phyloP scores from a whole-genome alignment of 306 rosid species.

The Pterocarpus macrocarpus region DNA sequence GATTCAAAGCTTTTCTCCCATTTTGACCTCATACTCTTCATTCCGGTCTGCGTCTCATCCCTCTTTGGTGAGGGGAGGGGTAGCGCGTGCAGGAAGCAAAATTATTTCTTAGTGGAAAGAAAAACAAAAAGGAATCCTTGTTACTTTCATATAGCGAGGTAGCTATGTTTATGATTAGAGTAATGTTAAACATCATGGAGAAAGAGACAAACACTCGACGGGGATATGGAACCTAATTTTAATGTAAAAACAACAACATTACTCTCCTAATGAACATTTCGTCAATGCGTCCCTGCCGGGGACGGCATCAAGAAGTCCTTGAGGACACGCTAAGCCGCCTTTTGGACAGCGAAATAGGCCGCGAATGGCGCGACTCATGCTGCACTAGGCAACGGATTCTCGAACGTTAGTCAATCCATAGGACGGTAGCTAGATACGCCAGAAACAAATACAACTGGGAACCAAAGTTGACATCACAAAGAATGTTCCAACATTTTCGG shows the following conservation, averaged over 20 bases:
- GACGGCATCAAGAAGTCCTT: constrained; percentile 38
- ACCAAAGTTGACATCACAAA: not conserved
- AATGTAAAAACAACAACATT: too few species aligned
- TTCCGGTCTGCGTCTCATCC: too few species aligned
- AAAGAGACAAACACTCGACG: too few species aligned
- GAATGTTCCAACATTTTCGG: not conserved
- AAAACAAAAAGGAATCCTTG: not conserved
- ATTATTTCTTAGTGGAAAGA: too few species aligned
- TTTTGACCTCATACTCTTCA: too few species aligned
- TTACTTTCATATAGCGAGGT: not conserved
- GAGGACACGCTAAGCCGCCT: constrained; percentile 40
- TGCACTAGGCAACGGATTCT: not conserved
- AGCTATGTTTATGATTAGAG: not conserved
- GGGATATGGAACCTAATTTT: too few species aligned
- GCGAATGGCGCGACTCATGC: constrained; percentile 49
- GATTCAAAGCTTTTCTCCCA: too few species aligned
- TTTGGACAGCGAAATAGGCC: constrained; percentile 36
- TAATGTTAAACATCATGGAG: too few species aligned
- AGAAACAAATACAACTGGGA: not conserved
- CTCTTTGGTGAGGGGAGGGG: too few species aligned
- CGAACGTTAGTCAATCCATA: constrained; percentile 33
- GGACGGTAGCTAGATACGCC: not conserved
- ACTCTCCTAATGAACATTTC: too few species aligned
- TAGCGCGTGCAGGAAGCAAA: too few species aligned
- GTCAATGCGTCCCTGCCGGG: not conserved